Evolutionary conservation across 768 basidiomycete species (phyloP), one percentile per base, ranked within the genome.

Genomic region (Chalciporus chontae): DNA sequence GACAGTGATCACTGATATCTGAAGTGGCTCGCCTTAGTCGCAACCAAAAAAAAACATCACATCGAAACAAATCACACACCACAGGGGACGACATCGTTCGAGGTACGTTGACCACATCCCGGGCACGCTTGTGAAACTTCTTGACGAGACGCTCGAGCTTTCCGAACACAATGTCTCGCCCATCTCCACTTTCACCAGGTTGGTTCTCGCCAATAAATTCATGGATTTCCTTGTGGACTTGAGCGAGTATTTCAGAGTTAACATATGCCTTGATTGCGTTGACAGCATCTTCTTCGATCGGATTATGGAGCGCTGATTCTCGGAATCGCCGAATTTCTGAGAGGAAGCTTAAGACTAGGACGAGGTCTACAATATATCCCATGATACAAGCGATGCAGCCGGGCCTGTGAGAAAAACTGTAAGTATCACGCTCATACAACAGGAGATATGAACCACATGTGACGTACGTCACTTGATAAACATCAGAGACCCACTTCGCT

Each of bases 221-320:
- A 29, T 42, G 41, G 13, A 50, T 27, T 17, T 43, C 43, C 32
- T 37, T 18, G 19, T 49, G 48, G 8, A 19, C 24, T 38, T 26
- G 15, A 4, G 34, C 8, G 15, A 49, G 48, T 43, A 49, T 27
- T n/a, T 9, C 18, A 18, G 48, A 43, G 13, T 31, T 26, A 23
- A 43, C 26, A 26, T 44, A 50, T 3, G 8, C 42, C 31, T 44
- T 49, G 31, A 49, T 43, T 23, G 48, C 18, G n/a, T 43, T 15
- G 13, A 49, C 48, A 3, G 41, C 41, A n/a, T 49, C 48, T 36
- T 48, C 47, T 11, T 49, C 48, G 15, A 49, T 49, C 13, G n/a
- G n/a, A n/a, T n/a, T 8, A 24, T 8, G 31, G 21, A 13, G 19
- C 37, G 9, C 10, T 4, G 3, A 10, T 15, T 49, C 41, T n/a